Percentiles rank a stretch among this genome's conserved stretches.
phyloP scores from a whole-genome alignment of 1,284 basidiomycete genomes.

The Cryptococcus sp. region DNA sequence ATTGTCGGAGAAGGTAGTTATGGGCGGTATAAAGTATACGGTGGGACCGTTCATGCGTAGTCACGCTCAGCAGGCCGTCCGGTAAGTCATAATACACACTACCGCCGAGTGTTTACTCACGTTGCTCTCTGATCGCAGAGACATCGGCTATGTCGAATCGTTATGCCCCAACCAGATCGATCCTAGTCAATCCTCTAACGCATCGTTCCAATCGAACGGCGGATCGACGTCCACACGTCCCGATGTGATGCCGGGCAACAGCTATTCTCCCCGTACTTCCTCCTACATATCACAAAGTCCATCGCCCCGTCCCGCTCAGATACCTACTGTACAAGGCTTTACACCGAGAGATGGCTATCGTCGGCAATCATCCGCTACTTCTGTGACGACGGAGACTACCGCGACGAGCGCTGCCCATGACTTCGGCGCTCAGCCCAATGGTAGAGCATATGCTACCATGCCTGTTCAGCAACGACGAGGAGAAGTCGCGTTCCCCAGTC shows the following conservation, averaged over 20 bases:
- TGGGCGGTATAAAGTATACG: conserved; percentile 62
- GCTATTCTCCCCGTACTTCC: conserved; percentile 5
- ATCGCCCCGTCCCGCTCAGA: conserved; percentile 3
- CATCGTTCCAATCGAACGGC: conserved; percentile 3
- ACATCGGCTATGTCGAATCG: conserved; percentile 46
- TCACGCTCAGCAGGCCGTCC: conserved; percentile 42
- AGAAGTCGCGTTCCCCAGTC: conserved; percentile 10
- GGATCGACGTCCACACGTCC: neutral
- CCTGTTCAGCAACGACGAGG: conserved; percentile 12
- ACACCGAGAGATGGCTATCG: conserved; percentile 21
- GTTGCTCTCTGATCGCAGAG: conserved; percentile 22
- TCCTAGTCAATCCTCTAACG: conserved; percentile 3
- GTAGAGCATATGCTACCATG: conserved; percentile 18
- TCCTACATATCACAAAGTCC: neutral
- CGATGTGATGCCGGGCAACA: neutral
- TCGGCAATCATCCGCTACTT: conserved; percentile 32
- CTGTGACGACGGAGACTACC: conserved; percentile 33
- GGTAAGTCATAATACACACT: conserved; percentile 28
- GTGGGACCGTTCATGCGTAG: conserved; percentile 40
- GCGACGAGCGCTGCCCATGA: conserved; percentile 31
- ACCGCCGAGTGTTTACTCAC: neutral
- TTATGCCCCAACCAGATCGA: conserved; percentile 32
- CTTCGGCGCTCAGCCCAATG: conserved; percentile 8
- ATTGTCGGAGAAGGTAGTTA: conserved; percentile 63
- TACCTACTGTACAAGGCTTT: conserved; percentile 28